Conservation (phyloP, 176 grass and related monocot species). For the maize (Zea mays) region Zm-B73-REFERENCE-NAM-5.0 NC_050105.1:116631501-116632000, state of each 20-base stretch:
- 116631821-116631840: neutral
- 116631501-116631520: slow-evolving; percentile 66
- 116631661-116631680: slow-evolving; percentile 42
- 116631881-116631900: neutral
- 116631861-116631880: slow-evolving; percentile 23
- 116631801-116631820: slow-evolving; percentile 28
- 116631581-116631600: slow-evolving; percentile 55
- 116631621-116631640: neutral
- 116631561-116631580: slow-evolving; percentile 48
- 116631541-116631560: slow-evolving; percentile 58
- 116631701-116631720: neutral
- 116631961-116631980: neutral
- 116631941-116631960: neutral
- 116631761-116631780: slow-evolving; percentile 43
- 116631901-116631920: neutral
- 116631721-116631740: neutral
- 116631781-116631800: slow-evolving; percentile 25
- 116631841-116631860: slow-evolving; percentile 33
- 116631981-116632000: neutral
- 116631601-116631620: slow-evolving; percentile 40
- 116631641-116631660: slow-evolving; percentile 11
- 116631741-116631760: slow-evolving; percentile 12
- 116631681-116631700: slow-evolving; percentile 26
- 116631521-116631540: slow-evolving; percentile 57
- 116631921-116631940: slow-evolving; percentile 13